Conservation (phyloP, 1,139 yeast genomes). For the Suhomyces kunorum region DNA sequence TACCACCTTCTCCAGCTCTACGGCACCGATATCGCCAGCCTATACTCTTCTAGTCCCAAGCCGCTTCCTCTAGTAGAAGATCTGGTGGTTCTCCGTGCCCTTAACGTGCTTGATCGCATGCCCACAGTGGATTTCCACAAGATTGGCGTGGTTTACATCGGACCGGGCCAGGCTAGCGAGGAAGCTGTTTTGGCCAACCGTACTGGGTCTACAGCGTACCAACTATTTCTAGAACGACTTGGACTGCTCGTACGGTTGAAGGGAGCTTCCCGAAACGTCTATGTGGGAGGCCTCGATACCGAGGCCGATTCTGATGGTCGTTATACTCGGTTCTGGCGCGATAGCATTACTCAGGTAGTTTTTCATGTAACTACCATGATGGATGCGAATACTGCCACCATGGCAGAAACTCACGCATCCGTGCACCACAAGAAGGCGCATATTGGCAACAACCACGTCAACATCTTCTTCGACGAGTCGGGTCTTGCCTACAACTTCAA, state of each 20-base stretch:
- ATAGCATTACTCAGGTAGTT: slow-evolving; percentile 68
- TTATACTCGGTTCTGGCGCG: slow-evolving; percentile 72
- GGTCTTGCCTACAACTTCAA: slow-evolving; percentile 67
- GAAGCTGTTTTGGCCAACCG: slow-evolving; percentile 63
- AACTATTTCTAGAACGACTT: slow-evolving; percentile 55
- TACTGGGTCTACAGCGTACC: slow-evolving; percentile 65
- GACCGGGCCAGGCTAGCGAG: slow-evolving; percentile 64
- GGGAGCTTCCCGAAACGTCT: slow-evolving; percentile 51
- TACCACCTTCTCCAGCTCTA: slow-evolving; percentile 37
- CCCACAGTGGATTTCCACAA: slow-evolving; percentile 82
- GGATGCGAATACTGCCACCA: too few species aligned
- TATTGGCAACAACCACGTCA: slow-evolving; percentile 83
- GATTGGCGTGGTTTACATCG: slow-evolving; percentile 75
- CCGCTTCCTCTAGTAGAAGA: slow-evolving; percentile 49
- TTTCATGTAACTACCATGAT: slow-evolving; percentile 82
- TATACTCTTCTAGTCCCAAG: too few species aligned
- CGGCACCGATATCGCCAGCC: slow-evolving; percentile 25
- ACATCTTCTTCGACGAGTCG: slow-evolving; percentile 77
- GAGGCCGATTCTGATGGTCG: slow-evolving; percentile 73
- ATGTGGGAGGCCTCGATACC: slow-evolving; percentile 80
- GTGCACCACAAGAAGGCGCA: slow-evolving; percentile 71
- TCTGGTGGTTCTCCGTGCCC: slow-evolving; percentile 54
- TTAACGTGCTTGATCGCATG: slow-evolving; percentile 67
- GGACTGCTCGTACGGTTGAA: slow-evolving; percentile 62
- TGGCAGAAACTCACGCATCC: slow-evolving; percentile 43